Percentiles rank a stretch among this genome's conserved stretches.
These are phyloP conservation scores for Nicotiana sylvestris DNA, from an alignment of 257 asterid species.

Conservation along the genomic window DNA sequence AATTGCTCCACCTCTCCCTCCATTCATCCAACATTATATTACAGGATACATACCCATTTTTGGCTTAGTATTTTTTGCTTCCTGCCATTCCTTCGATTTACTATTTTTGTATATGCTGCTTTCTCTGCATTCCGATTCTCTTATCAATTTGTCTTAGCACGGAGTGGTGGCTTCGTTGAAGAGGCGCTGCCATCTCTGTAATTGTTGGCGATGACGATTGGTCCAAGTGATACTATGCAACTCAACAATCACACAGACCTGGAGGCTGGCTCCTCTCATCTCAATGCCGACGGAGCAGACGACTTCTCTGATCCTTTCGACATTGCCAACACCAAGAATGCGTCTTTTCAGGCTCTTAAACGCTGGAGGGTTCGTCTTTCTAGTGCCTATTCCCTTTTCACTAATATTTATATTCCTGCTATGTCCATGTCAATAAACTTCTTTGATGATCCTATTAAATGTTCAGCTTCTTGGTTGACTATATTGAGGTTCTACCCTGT, in stretches of 20 bases:
- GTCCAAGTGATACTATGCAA: constrained; percentile 14
- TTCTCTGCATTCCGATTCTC: not conserved
- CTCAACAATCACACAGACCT: constrained; percentile 21
- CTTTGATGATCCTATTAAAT: no score
- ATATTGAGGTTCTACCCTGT: not conserved
- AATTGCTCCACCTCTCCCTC: not conserved
- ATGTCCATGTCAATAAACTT: no score
- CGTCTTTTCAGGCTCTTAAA: constrained; percentile 59
- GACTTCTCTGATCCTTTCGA: constrained; percentile 75
- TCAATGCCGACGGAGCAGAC: constrained; percentile 14
- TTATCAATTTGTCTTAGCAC: not conserved
- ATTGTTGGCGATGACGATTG: constrained; percentile 20
- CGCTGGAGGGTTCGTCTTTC: constrained; percentile 82
- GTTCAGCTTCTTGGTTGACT: not conserved
- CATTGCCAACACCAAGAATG: constrained; percentile 72
- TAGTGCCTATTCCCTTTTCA: not conserved
- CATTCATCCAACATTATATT: no score
- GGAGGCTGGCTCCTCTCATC: constrained; percentile 34
- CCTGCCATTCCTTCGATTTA: not conserved
- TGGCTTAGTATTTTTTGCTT: no score
- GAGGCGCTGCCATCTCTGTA: constrained; percentile 55
- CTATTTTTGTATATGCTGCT: not conserved
- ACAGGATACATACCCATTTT: no score
- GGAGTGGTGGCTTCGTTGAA: constrained; percentile 48
- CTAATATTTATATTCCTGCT: no score